These are phyloP conservation scores for Ophiostoma sp. DNA, from an alignment of 2,329 filamentous ascomycete genomes.

Conservation along the genomic window DNA sequence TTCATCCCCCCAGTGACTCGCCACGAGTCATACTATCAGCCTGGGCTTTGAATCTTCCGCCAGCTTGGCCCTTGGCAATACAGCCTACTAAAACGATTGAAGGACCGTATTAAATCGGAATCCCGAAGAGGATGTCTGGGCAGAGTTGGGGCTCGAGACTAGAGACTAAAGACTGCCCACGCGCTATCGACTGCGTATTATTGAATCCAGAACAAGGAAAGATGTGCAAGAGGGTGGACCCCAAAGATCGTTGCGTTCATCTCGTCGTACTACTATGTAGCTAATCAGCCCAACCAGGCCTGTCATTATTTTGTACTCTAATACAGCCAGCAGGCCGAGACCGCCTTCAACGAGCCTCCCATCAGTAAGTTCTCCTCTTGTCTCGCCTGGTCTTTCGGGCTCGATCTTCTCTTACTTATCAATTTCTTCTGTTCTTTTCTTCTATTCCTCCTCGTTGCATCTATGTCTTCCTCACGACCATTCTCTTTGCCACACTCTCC, in stretches of 20 bases:
- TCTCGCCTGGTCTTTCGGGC: too few species aligned
- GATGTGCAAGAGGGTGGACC: neutral
- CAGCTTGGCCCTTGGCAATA: slow-evolving; percentile 2
- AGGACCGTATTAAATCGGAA: neutral
- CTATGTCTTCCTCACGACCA: too few species aligned
- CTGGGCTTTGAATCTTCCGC: neutral
- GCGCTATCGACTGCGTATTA: neutral
- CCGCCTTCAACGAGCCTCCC: neutral
- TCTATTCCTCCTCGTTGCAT: neutral
- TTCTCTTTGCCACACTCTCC: too few species aligned
- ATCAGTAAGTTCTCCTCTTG: too few species aligned
- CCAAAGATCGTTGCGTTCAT: neutral
- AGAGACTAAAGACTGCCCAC: neutral
- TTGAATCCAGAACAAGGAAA: neutral
- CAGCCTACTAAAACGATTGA: too few species aligned
- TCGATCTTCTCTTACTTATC: neutral
- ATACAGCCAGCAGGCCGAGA: too few species aligned
- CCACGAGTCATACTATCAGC: slow-evolving; percentile 7
- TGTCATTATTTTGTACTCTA: too few species aligned
- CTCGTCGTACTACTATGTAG: too few species aligned
- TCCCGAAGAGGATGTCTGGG: neutral
- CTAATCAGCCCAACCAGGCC: too few species aligned
- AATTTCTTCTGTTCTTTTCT: neutral
- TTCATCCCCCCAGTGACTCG: neutral
- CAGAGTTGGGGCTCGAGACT: too few species aligned